A percentile compares a stretch with the other conserved stretches of the same genome.
Evolutionary conservation across 2,329 filamentous ascomycete species (phyloP).

Genomic region (Nemania serpens): DNA sequence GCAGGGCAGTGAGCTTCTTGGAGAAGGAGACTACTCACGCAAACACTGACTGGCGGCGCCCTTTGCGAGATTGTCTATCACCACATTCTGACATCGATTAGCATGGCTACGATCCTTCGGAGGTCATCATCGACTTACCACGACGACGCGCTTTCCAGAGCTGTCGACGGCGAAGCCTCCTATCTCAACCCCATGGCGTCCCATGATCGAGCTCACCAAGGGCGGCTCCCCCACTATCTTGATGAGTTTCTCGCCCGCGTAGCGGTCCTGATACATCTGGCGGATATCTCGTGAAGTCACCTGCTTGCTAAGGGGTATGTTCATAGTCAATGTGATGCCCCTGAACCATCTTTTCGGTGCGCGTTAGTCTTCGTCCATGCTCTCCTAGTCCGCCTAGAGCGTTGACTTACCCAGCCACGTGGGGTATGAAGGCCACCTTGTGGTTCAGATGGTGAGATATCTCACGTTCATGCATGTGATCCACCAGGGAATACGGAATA

Average conservation of each 20-base stretch:
- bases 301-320: constrained; percentile 80
- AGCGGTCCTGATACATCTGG: constrained; percentile 93
- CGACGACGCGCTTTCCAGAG: constrained; percentile 87
- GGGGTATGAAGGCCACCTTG: constrained; percentile 83
- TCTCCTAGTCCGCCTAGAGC: too few relatives aligned
- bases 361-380: too few relatives aligned
- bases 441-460: constrained; percentile 78
- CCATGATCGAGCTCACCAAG: constrained; percentile 80
- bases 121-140: constrained; percentile 44
- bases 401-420: constrained; percentile 57
- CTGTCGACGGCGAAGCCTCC: constrained; percentile 94
- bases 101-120: too few relatives aligned
- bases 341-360: too few relatives aligned
- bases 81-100: too few relatives aligned
- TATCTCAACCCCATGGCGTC: constrained; percentile 89
- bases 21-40: too few relatives aligned
- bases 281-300: constrained; percentile 93
- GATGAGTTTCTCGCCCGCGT: constrained; percentile 92
- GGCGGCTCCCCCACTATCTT: constrained; percentile 90
- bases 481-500: constrained; percentile 87
- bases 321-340: constrained; percentile 90
- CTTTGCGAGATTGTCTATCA: too few relatives aligned
- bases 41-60: too few relatives aligned
- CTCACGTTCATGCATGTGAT: constrained; percentile 94
- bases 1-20: too few relatives aligned